Conservation (phyloP, 2,329 filamentous ascomycete species). For the Laburnicola sp. region DNA sequence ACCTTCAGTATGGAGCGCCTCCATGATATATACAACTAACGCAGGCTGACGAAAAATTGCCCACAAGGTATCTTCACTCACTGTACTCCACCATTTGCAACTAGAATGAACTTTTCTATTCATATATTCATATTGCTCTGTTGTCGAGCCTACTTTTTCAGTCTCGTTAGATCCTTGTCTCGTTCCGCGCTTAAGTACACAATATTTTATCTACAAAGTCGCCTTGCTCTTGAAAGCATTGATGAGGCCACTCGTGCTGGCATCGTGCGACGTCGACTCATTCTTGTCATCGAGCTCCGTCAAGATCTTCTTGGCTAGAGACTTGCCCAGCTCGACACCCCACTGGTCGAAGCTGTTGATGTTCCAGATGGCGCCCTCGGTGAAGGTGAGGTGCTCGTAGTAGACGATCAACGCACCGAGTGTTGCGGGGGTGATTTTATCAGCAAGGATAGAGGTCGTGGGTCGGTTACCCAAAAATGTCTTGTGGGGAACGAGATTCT, state of each 20-base stretch:
- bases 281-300: constrained; percentile 80
- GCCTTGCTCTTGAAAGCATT: constrained; percentile 86
- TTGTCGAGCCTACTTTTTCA: too few species aligned
- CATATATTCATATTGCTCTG: background rate
- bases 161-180: too few species aligned
- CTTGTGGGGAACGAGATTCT: constrained; percentile 91
- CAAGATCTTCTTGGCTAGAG: constrained; percentile 72
- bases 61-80: too few species aligned
- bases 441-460: constrained; percentile 90
- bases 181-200: too few species aligned
- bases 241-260: constrained; percentile 85
- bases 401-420: constrained; percentile 95
- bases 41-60: too few species aligned
- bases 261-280: constrained; percentile 74
- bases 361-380: constrained; percentile 97
- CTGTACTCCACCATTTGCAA: too few species aligned
- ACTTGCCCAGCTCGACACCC: constrained; percentile 98
- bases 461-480: constrained; percentile 97
- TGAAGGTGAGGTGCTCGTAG: constrained; percentile 98
- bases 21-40: too few species aligned
- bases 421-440: constrained; percentile 90
- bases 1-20: too few species aligned
- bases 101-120: background rate
- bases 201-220: constrained; percentile 40
- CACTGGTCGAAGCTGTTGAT: constrained; percentile 99